Conservation (phyloP, 2,329 filamentous ascomycete genomes). For the Sporothrix inflata region DNA sequence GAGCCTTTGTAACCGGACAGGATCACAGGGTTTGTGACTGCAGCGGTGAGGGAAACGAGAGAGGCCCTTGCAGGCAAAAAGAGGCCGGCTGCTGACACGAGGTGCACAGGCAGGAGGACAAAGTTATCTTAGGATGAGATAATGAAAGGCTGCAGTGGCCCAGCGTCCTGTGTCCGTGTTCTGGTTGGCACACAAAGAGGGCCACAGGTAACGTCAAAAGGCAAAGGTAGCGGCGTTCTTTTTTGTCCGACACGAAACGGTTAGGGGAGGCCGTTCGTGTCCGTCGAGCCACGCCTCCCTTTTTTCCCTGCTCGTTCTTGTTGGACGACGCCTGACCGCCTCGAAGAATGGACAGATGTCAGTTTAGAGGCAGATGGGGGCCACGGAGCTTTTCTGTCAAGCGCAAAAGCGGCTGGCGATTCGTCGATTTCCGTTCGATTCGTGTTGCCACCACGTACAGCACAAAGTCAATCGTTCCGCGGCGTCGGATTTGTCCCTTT, state of each 20-base stretch:
- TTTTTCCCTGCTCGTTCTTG: neutral
- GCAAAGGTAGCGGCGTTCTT: slow-evolving; percentile 12
- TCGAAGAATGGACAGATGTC: neutral
- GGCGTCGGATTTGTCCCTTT: neutral
- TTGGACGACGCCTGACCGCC: slow-evolving; percentile 19
- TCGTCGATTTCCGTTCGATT: neutral
- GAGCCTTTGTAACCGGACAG: neutral
- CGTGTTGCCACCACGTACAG: neutral
- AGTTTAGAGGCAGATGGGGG: neutral
- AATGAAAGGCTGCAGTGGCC: slow-evolving; percentile 1
- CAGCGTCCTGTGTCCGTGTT: neutral
- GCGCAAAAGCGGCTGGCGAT: slow-evolving; percentile 4
- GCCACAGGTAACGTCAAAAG: slow-evolving; percentile 9
- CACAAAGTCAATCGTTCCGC: neutral
- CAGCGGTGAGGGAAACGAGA: slow-evolving; percentile 16
- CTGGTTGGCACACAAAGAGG: slow-evolving; percentile 17
- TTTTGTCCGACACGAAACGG: slow-evolving; percentile 25
- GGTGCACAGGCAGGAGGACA: neutral
- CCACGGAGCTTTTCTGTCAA: neutral
- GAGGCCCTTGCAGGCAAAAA: neutral
- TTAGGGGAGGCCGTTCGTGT: neutral
- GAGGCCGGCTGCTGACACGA: slow-evolving; percentile 14
- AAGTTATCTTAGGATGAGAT: slow-evolving; percentile 9
- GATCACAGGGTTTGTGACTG: neutral
- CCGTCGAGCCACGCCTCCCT: slow-evolving; percentile 11